Conservation (phyloP, 306 rosid genomes). For the Sphenostylis stenocarpa region DNA sequence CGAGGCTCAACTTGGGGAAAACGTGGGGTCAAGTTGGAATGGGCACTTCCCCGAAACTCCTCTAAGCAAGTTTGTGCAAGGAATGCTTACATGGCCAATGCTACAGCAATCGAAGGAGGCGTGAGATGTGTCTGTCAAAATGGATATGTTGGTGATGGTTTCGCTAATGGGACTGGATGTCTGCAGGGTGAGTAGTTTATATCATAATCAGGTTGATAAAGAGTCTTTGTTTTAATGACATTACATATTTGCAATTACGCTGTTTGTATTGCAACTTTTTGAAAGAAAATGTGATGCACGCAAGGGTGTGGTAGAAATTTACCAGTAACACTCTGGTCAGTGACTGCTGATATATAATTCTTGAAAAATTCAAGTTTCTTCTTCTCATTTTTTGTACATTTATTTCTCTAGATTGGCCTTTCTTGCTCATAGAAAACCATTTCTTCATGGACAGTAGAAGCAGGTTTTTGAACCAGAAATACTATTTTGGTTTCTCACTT, state of each 20-base stretch:
- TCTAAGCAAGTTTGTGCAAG: constrained; percentile 54
- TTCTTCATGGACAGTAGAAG: neutral
- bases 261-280: neutral
- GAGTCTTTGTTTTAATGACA: constrained; percentile 6
- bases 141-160: constrained; percentile 85
- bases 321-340: neutral
- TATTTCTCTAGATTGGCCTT: neutral
- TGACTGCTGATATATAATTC: neutral
- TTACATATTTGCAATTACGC: neutral
- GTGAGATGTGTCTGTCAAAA: constrained; percentile 69
- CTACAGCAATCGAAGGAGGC: constrained; percentile 61
- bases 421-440: neutral
- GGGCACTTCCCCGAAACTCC: constrained; percentile 73
- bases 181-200: constrained; percentile 56
- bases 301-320: neutral
- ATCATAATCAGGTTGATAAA: neutral
- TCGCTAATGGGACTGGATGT: constrained; percentile 78
- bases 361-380: neutral
- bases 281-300: neutral
- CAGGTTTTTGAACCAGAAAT: neutral
- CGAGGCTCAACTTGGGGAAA: constrained; percentile 64
- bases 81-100: constrained; percentile 57
- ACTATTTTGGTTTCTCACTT: neutral
- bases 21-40: constrained; percentile 87
- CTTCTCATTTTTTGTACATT: neutral